Evolutionary conservation across 805 yeast species (phyloP).

Genomic region (Pichia manshurica): DNA sequence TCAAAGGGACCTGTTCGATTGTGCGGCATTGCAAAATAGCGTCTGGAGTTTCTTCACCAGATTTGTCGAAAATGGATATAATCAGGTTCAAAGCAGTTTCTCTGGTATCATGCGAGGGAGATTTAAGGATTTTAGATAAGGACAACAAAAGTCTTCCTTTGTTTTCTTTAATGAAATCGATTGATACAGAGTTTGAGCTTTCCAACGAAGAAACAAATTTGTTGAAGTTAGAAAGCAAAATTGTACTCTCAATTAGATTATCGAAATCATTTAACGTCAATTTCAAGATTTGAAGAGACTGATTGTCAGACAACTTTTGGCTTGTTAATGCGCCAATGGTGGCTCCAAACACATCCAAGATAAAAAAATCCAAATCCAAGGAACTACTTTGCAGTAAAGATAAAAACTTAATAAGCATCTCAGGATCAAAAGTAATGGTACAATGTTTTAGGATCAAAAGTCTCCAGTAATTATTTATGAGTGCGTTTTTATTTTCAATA

Average conservation of each 20-base stretch:
- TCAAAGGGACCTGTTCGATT: conserved; percentile 69
- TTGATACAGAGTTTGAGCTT: conserved; percentile 2
- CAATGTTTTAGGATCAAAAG: conserved; percentile 37
- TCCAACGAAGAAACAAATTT: conserved; percentile 19
- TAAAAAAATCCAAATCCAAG: conserved; percentile 23
- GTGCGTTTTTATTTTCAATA: conserved; percentile 10
- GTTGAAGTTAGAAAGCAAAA: conserved; percentile 34
- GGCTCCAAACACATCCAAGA: conserved; percentile 39
- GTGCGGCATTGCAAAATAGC: conserved; percentile 39
- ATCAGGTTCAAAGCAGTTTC: conserved; percentile 37
- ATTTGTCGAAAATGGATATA: conserved; percentile 36
- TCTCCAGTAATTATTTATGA: conserved; percentile 48
- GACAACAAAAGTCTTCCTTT: conserved; percentile 19
- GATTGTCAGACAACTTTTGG: conserved; percentile 20
- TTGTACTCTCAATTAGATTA: conserved; percentile 27
- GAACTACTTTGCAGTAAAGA: conserved; percentile 8
- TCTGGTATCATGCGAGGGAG: conserved; percentile 49
- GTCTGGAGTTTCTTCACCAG: conserved; percentile 22
- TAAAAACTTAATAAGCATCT: conserved; percentile 21
- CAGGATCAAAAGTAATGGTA: conserved; percentile 25
- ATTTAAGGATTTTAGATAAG: conserved; percentile 34
- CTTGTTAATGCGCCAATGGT: conserved; percentile 32
- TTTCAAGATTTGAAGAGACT: conserved; percentile 16
- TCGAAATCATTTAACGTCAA: conserved; percentile 23
- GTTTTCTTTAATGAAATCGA: conserved; percentile 7